Conservation (phyloP, 352 stramenopile species). For the Pythium phragmitis region DNA sequence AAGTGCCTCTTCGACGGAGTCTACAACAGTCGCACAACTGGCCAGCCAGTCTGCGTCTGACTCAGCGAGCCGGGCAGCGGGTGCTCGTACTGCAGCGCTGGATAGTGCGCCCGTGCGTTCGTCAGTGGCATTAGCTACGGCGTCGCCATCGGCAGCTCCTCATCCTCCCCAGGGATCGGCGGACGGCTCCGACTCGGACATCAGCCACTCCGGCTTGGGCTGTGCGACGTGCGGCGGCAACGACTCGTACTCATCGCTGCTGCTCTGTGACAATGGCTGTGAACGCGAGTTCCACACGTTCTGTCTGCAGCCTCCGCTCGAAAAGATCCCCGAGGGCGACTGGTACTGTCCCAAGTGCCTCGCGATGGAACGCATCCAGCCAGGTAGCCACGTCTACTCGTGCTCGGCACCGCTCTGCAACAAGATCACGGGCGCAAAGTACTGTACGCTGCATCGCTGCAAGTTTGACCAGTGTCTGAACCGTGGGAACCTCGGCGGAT, state of each 20-base stretch:
- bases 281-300: conserved; percentile 53
- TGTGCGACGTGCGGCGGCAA: conserved; percentile 38
- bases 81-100: neutral
- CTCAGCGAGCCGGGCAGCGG: neutral
- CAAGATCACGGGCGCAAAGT: conserved; percentile 43
- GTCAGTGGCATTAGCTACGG: neutral
- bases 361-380: conserved; percentile 28
- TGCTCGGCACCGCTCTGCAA: conserved; percentile 35
- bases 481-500: conserved; percentile 28
- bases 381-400: conserved; percentile 28
- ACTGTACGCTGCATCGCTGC: conserved; percentile 39
- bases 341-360: conserved; percentile 50
- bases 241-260: conserved; percentile 38
- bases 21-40: neutral
- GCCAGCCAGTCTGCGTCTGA: neutral
- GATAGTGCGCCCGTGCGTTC: neutral
- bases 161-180: neutral
- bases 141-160: neutral
- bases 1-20: neutral
- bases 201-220: conserved; percentile 17
- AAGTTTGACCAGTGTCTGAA: conserved; percentile 33
- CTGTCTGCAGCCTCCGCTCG: conserved; percentile 43
- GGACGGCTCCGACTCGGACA: conserved; percentile 10
- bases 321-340: conserved; percentile 43
- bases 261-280: conserved; percentile 58